Evolutionary conservation across 2,329 filamentous ascomycete genomes (phyloP).

Genomic region (Neurospora sp.): DNA sequence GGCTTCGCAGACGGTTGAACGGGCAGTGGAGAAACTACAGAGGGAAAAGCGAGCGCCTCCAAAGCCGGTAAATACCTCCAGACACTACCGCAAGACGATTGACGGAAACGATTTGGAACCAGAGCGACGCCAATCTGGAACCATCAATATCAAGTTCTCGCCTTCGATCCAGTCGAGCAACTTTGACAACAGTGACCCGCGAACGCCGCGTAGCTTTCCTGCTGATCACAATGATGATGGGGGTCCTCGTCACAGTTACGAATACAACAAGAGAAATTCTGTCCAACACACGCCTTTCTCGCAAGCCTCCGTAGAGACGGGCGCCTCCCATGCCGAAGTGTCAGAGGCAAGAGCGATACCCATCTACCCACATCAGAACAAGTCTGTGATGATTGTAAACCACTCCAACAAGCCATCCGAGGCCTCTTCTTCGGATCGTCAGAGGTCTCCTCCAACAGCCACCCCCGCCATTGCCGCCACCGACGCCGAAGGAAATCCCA

Average conservation of each 20-base stretch:
- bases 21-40: conserved; percentile 13
- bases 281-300: conserved; percentile 54
- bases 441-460: conserved; percentile 17
- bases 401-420: conserved; percentile 42
- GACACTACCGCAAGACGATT: neutral
- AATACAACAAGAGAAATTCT: conserved; percentile 33
- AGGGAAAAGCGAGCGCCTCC: neutral
- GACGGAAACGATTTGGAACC: neutral
- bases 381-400: conserved; percentile 50
- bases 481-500: conserved; percentile 30
- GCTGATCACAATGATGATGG: neutral
- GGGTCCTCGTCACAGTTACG: neutral
- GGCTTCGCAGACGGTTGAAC: conserved; percentile 13
- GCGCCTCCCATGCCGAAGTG: conserved; percentile 49
- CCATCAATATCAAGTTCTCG: neutral
- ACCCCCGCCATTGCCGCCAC: conserved; percentile 29
- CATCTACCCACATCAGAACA: conserved; percentile 55
- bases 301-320: conserved; percentile 50
- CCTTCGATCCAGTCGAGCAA: neutral
- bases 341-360: conserved; percentile 53
- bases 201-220: neutral
- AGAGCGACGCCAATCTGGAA: neutral
- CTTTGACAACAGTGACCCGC: neutral
- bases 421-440: conserved; percentile 26
- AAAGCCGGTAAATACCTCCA: neutral